phyloP scores from a whole-genome alignment of 805 yeast species.

The Myxozyma neotropica region DNA sequence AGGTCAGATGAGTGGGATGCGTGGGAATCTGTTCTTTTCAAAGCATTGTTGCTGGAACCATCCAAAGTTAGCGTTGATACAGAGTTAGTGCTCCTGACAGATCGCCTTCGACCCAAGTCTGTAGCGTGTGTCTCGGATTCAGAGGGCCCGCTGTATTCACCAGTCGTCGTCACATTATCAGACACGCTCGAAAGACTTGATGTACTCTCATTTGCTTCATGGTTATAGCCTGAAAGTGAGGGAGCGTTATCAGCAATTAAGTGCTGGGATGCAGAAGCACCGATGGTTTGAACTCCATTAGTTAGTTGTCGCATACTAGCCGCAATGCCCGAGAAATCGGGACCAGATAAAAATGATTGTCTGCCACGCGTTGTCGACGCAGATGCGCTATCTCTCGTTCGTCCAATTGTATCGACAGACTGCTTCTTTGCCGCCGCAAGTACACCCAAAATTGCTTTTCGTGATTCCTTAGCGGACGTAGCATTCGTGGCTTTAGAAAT shows the following conservation, averaged over 20 bases:
- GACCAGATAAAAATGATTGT: slow-evolving; percentile 13
- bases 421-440: slow-evolving; percentile 31
- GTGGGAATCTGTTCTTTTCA: slow-evolving; percentile 7
- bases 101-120: slow-evolving; percentile 1
- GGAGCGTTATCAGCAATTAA: slow-evolving; percentile 5
- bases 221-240: slow-evolving; percentile 14
- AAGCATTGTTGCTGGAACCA: not conserved
- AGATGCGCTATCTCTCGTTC: slow-evolving; percentile 18
- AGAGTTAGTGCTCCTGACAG: slow-evolving; percentile 2
- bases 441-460: slow-evolving; percentile 28
- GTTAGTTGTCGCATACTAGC: slow-evolving; percentile 26
- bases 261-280: not conserved
- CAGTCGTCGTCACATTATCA: slow-evolving; percentile 5
- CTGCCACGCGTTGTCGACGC: slow-evolving; percentile 10
- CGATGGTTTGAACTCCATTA: slow-evolving; percentile 3
- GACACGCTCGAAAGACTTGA: slow-evolving; percentile 13
- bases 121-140: slow-evolving; percentile 18
- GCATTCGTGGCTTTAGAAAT: slow-evolving; percentile 29
- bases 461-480: slow-evolving; percentile 21
- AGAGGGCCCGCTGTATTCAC: slow-evolving; percentile 14
- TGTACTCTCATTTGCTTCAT: slow-evolving; percentile 20
- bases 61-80: slow-evolving; percentile 7
- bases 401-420: slow-evolving; percentile 23
- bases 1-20: slow-evolving; percentile 9
- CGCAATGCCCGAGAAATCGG: slow-evolving; percentile 24